Percentiles rank a stretch among this genome's conserved stretches.
phyloP scores from a whole-genome alignment of 192 early-diverging fungal species.

The Tieghemiomyces parasiticus region DNA sequence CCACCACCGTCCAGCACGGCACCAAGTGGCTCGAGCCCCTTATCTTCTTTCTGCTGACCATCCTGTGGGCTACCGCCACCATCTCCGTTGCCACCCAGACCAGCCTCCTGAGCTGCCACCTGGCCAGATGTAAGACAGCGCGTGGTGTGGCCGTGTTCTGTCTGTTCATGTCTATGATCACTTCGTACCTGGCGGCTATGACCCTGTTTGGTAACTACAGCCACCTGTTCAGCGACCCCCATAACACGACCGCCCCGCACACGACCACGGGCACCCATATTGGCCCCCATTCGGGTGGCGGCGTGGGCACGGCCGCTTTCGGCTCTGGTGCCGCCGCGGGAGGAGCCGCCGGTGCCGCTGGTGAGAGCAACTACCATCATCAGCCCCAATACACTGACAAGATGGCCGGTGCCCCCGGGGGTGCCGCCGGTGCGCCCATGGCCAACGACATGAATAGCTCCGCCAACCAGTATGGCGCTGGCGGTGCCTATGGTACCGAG shows the following conservation, averaged over 20 bases:
- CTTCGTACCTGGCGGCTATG: slow-evolving; percentile 6
- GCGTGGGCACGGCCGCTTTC: neutral
- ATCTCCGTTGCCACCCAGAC: slow-evolving; percentile 4
- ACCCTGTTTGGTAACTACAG: neutral
- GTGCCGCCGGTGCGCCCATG: neutral
- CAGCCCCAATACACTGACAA: slow-evolving; percentile 11
- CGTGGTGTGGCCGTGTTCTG: slow-evolving; percentile 3
- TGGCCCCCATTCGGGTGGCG: neutral
- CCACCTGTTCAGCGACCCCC: neutral
- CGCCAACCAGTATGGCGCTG: neutral
- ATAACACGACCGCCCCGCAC: neutral
- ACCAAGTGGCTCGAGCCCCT: slow-evolving; percentile 7
- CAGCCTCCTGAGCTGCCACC: neutral
- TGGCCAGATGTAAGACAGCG: slow-evolving; percentile 6
- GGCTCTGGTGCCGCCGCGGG: neutral
- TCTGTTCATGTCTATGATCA: slow-evolving; percentile 3
- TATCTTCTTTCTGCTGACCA: neutral
- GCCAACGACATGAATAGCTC: neutral
- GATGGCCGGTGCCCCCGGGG: slow-evolving; percentile 5
- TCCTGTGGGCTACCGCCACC: slow-evolving; percentile 4
- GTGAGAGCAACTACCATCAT: neutral
- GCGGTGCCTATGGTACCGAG: neutral
- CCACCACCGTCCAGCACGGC: slow-evolving; percentile 1
- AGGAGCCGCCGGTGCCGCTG: neutral
- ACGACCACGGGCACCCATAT: slow-evolving; percentile 8